Conservation (phyloP, 2,329 filamentous ascomycete genomes). For the Cladophialophora bantiana region DNA sequence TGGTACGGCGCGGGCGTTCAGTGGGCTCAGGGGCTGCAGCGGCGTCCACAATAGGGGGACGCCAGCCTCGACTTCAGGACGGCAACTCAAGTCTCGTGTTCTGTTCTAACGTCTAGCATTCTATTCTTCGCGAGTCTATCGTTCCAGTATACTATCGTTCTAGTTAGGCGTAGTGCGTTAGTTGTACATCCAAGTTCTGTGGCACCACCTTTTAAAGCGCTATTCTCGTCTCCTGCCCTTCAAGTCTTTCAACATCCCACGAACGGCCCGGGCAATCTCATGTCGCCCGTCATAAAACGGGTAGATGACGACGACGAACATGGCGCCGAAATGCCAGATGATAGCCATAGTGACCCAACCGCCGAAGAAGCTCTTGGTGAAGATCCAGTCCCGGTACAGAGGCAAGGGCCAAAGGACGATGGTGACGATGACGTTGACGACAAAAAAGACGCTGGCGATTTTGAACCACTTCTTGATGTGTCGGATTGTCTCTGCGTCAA, state of each 20-base stretch:
- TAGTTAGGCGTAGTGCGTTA: too few relatives aligned
- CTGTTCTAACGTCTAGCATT: too few relatives aligned
- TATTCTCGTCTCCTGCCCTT: constrained; percentile 3
- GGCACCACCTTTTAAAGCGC: not conserved
- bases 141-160: too few relatives aligned
- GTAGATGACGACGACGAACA: constrained; percentile 36
- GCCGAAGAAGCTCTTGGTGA: constrained; percentile 35
- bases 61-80: too few relatives aligned
- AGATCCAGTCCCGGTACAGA: constrained; percentile 38
- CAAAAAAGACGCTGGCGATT: constrained; percentile 39
- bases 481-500: constrained; percentile 31
- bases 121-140: too few relatives aligned
- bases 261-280: constrained; percentile 26
- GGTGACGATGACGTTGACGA: constrained; percentile 38
- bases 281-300: constrained; percentile 35
- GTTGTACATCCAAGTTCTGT: not conserved
- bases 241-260: constrained; percentile 24
- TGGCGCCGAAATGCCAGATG: constrained; percentile 37
- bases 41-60: too few relatives aligned
- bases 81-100: too few relatives aligned
- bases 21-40: too few relatives aligned
- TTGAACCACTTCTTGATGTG: constrained; percentile 38
- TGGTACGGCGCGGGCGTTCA: too few relatives aligned
- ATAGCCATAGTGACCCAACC: constrained; percentile 37
- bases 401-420: constrained; percentile 40